Percentiles rank a stretch among this genome's conserved stretches.
Conservation (phyloP, 2,329 filamentous ascomycete species). For the Alternaria sp. region DNA sequence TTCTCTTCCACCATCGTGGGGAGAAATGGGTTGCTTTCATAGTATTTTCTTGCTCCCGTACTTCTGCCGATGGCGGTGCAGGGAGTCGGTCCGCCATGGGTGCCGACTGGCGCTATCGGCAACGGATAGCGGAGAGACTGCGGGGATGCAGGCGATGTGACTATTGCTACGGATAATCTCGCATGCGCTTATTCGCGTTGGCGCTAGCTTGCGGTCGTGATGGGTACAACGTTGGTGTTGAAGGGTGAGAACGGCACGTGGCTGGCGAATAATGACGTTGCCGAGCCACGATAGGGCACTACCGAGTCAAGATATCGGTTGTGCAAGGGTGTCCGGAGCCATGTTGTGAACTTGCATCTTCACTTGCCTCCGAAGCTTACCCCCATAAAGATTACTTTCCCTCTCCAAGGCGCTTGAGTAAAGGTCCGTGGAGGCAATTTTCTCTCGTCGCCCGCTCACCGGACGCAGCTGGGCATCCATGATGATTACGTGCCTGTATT, state of each 20-base stretch:
- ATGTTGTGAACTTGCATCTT: background rate
- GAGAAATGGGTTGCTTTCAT: conserved; percentile 15
- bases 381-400: background rate
- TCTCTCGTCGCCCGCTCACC: background rate
- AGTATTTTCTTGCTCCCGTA: conserved; percentile 2
- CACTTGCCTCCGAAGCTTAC: background rate
- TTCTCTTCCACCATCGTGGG: conserved; percentile 22
- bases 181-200: background rate
- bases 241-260: conserved; percentile 3
- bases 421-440: background rate
- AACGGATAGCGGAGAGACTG: conserved; percentile 6
- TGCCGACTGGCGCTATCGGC: conserved; percentile 5
- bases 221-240: conserved; percentile 11
- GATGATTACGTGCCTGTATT: background rate
- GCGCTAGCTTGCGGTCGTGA: conserved; percentile 7
- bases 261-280: conserved; percentile 7
- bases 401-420: background rate
- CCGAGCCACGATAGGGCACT: conserved; percentile 1
- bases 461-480: background rate
- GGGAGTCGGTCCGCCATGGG: conserved; percentile 16
- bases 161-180: background rate
- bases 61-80: conserved; percentile 4
- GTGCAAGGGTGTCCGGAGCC: background rate
- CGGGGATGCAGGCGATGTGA: conserved; percentile 7
- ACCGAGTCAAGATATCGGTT: conserved; percentile 1